These are phyloP conservation scores for Lichtheimia ornata DNA, from an alignment of 371 early-diverging fungal genomes.

Conservation along the genomic window DNA sequence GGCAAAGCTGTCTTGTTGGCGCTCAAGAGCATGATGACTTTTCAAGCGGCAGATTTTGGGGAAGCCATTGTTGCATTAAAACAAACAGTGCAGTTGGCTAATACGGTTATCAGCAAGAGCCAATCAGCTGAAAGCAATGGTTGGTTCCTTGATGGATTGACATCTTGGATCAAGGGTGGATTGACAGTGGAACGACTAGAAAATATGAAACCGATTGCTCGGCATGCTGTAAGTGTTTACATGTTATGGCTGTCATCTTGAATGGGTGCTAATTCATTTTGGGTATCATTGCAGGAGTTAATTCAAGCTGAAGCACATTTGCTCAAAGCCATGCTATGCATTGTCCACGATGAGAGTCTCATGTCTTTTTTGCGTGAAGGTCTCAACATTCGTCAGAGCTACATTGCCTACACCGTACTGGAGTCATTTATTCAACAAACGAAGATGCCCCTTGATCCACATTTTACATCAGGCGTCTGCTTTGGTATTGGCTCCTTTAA, in stretches of 20 bases:
- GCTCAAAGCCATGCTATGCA: slow-evolving; percentile 60
- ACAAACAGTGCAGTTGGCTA: slow-evolving; percentile 50
- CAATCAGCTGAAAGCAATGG: slow-evolving; percentile 5
- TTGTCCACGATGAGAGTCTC: slow-evolving; percentile 65
- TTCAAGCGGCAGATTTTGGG: slow-evolving; percentile 58
- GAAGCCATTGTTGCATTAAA: slow-evolving; percentile 51
- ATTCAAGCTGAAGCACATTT: slow-evolving; percentile 68
- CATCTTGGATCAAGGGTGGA: slow-evolving; percentile 22
- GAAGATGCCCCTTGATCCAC: slow-evolving; percentile 54
- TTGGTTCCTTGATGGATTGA: slow-evolving; percentile 22
- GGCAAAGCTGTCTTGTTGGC: slow-evolving; percentile 60
- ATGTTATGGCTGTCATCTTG: not conserved
- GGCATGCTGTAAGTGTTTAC: slow-evolving; percentile 55
- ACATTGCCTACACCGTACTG: slow-evolving; percentile 53
- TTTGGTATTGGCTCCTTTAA: slow-evolving; percentile 72
- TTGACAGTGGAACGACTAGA: slow-evolving; percentile 35
- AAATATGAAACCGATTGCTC: slow-evolving; percentile 56
- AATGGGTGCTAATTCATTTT: too few relatives aligned
- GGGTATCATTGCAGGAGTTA: slow-evolving; percentile 42
- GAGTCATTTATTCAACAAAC: slow-evolving; percentile 51
- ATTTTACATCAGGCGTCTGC: slow-evolving; percentile 69
- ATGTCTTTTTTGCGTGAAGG: slow-evolving; percentile 72
- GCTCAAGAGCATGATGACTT: slow-evolving; percentile 68
- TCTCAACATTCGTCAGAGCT: slow-evolving; percentile 59
- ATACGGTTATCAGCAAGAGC: slow-evolving; percentile 44